A percentile compares a stretch with the other conserved stretches of the same genome.
These are phyloP conservation scores for Trichoderma guizhouense DNA, from an alignment of 2,329 filamentous ascomycete species.

Conservation along the genomic window DNA sequence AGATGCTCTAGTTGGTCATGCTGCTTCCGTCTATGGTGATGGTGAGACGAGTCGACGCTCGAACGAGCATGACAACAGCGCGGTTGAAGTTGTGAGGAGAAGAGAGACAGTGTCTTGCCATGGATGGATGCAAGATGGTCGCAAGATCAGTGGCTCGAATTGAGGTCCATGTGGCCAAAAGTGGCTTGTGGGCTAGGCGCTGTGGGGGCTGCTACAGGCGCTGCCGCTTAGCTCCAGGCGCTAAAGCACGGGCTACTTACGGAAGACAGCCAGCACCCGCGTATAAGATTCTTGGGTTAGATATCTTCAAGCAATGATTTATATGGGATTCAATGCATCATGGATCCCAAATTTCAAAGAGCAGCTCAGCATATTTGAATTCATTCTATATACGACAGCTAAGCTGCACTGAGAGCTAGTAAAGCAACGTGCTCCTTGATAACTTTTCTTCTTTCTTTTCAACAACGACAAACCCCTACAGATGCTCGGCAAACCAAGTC, in stretches of 20 bases:
- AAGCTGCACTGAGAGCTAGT: neutral
- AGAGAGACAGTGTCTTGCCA: neutral
- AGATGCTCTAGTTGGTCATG: constrained; percentile 2
- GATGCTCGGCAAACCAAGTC: constrained; percentile 63
- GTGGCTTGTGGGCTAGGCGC: neutral
- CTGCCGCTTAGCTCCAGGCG: neutral
- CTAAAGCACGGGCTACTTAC: neutral
- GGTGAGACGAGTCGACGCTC: neutral
- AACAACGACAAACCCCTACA: constrained; percentile 10
- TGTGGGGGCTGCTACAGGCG: neutral
- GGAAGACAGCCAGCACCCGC: too few relatives aligned
- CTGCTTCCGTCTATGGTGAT: neutral
- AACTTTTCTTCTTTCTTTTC: neutral
- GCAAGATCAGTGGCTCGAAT: neutral
- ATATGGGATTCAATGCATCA: neutral
- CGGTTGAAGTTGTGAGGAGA: neutral
- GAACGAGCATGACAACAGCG: neutral
- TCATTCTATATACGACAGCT: neutral
- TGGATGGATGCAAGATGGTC: neutral
- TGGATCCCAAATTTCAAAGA: neutral
- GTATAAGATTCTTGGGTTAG: too few relatives aligned
- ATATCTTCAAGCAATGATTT: neutral
- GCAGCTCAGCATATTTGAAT: neutral
- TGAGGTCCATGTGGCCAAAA: constrained; percentile 13
- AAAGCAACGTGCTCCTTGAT: neutral